Evolutionary conservation across 768 basidiomycete species (phyloP).

Genomic region (Mycena amicta): DNA sequence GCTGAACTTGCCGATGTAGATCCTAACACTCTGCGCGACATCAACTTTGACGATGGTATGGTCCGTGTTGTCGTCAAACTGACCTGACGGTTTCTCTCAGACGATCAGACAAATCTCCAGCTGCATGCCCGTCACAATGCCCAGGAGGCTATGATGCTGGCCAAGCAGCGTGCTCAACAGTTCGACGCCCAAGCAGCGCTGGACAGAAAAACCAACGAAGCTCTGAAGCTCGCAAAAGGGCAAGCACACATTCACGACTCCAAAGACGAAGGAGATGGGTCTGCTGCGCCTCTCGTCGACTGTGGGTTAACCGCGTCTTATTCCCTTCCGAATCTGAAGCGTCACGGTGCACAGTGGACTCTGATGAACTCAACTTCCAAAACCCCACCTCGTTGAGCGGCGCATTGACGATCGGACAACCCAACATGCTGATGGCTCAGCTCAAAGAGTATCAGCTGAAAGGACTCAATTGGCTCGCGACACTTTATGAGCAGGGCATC

Average conservation of each 20-base stretch:
- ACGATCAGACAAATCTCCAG: conserved; percentile 85
- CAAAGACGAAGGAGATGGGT: conserved; percentile 36
- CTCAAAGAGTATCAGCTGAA: conserved; percentile 98
- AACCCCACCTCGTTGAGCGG: conserved; percentile 92
- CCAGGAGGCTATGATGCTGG: conserved; percentile 82
- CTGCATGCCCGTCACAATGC: conserved; percentile 87
- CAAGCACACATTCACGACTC: conserved; percentile 49
- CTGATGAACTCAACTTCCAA: conserved; percentile 98
- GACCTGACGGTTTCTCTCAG: conserved; percentile 43
- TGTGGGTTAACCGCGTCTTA: conserved; percentile 50
- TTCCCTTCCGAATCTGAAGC: no score
- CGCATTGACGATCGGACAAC: conserved; percentile 84
- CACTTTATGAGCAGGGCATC: conserved; percentile 98
- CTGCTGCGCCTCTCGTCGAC: conserved; percentile 61
- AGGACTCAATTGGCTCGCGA: conserved; percentile 96
- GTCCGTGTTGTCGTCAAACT: conserved; percentile 4
- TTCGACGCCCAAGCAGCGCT: conserved; percentile 86
- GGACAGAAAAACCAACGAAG: conserved; percentile 81
- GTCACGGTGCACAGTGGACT: conserved; percentile 91
- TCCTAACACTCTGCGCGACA: conserved; percentile 58
- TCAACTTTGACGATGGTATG: conserved; percentile 91
- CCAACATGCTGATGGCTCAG: conserved; percentile 94
- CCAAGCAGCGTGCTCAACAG: conserved; percentile 75
- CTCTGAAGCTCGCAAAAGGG: conserved; percentile 65
- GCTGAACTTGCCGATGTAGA: conserved; percentile 62